phyloP scores from a whole-genome alignment of 176 grass and related monocot species.

The Panicum miliaceum region DNA sequence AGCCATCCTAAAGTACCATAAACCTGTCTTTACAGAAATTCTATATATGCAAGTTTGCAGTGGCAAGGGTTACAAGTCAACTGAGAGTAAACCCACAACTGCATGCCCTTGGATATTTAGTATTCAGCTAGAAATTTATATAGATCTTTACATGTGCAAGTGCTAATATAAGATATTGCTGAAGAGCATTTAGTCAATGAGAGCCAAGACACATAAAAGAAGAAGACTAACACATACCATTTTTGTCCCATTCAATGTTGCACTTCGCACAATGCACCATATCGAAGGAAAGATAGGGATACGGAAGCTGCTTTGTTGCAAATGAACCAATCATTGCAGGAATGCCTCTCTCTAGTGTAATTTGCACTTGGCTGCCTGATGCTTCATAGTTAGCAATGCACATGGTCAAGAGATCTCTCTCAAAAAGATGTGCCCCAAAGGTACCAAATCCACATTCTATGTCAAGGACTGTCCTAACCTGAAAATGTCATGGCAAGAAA shows the following conservation, averaged over 20 bases:
- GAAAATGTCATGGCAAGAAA: constrained; percentile 48
- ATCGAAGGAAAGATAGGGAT: constrained; percentile 93
- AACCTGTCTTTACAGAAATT: background rate
- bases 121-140: constrained; percentile 11
- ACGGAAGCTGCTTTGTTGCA: constrained; percentile 81
- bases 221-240: constrained; percentile 54
- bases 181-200: constrained; percentile 2
- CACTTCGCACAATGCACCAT: constrained; percentile 97
- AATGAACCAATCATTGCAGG: constrained; percentile 96
- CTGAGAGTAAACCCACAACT: constrained; percentile 18
- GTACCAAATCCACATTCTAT: constrained; percentile 99
- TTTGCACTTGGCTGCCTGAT: constrained; percentile 96
- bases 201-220: constrained; percentile 2
- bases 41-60: constrained; percentile 17
- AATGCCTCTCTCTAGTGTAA: constrained; percentile 98
- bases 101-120: constrained; percentile 28
- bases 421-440: constrained; percentile 86
- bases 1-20: background rate
- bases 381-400: constrained; percentile 97
- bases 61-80: background rate
- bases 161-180: constrained; percentile 17
- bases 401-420: constrained; percentile 85
- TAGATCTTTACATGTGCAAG: background rate
- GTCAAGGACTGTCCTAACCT: constrained; percentile 96
- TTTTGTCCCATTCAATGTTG: constrained; percentile 90